Evolutionary conservation across 345 rosid species (phyloP).

Genomic region (Odontarrhena argentea): DNA sequence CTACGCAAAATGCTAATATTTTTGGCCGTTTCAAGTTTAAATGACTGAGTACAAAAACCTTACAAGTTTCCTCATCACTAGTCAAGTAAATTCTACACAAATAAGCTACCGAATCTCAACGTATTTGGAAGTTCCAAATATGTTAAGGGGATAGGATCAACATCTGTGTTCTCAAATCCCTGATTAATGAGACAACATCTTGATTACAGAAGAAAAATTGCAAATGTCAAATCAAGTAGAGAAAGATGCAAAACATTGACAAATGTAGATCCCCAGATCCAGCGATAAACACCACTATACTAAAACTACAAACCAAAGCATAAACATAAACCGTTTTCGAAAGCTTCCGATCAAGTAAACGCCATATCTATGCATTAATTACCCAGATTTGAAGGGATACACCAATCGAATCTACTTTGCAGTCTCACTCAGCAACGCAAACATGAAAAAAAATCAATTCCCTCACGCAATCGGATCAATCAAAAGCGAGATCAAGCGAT

Average conservation of each 20-base stretch:
- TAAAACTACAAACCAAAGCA: neutral
- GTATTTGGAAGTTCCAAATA: neutral
- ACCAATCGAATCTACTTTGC: constrained; percentile 11
- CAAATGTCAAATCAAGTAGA: neutral
- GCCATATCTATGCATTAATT: constrained; percentile 12
- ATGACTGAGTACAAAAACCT: constrained; percentile 15
- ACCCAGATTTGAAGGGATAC: constrained; percentile 14
- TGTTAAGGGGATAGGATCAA: neutral
- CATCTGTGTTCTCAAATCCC: constrained; percentile 1
- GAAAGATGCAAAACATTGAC: constrained; percentile 2
- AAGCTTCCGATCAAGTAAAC: constrained; percentile 18
- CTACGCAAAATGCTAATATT: neutral
- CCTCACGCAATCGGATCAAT: constrained; percentile 24
- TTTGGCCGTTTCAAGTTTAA: neutral
- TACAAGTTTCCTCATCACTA: constrained; percentile 6
- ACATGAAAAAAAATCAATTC: neutral
- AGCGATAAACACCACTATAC: constrained; percentile 19
- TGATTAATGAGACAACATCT: constrained; percentile 13
- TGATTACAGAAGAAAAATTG: neutral
- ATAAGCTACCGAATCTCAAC: neutral
- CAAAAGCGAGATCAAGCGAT: constrained; percentile 14
- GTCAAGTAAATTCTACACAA: neutral
- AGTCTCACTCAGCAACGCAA: constrained; percentile 23
- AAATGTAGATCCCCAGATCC: constrained; percentile 27
- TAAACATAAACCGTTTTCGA: neutral